These are phyloP conservation scores for Cystobasidium pallidum DNA, from an alignment of 1,284 basidiomycete genomes.

Conservation along the genomic window DNA sequence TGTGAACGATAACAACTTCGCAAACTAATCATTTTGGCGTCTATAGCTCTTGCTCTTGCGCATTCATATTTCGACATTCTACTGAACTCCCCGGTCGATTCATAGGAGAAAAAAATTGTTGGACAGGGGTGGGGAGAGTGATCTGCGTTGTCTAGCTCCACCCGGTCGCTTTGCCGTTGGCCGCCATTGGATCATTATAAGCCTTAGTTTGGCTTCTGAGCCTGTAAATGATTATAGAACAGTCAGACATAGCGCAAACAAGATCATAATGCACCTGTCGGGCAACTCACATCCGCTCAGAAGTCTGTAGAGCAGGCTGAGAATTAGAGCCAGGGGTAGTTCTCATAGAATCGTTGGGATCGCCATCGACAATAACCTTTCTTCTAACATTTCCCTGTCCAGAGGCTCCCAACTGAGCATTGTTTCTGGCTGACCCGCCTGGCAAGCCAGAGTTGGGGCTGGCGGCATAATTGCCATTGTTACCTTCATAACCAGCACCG, in stretches of 20 bases:
- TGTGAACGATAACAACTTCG: background rate
- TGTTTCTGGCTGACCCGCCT: background rate
- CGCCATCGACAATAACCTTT: constrained; percentile 36
- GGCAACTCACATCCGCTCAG: constrained; percentile 38
- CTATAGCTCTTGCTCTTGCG: background rate
- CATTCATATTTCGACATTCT: background rate
- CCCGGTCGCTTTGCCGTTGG: background rate
- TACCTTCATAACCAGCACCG: constrained; percentile 18
- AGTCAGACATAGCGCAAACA: background rate
- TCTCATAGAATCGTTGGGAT: constrained; percentile 36
- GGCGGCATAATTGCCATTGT: constrained; percentile 9
- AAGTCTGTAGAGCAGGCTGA: constrained; percentile 11
- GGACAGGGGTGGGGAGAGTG: background rate
- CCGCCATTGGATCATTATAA: constrained; percentile 30
- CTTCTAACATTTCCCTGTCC: constrained; percentile 16
- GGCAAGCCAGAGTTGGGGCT: constrained; percentile 13
- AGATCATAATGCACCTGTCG: background rate
- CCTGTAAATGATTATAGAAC: constrained; percentile 5
- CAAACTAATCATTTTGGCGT: background rate
- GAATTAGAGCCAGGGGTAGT: constrained; percentile 15
- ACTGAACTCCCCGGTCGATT: background rate
- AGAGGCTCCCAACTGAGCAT: background rate
- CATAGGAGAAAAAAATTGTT: background rate
- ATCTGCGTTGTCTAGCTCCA: constrained; percentile 15
- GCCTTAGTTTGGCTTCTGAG: constrained; percentile 43